phyloP scores from a whole-genome alignment of 805 yeast species.

The Yarrowia yakushimensis region DNA sequence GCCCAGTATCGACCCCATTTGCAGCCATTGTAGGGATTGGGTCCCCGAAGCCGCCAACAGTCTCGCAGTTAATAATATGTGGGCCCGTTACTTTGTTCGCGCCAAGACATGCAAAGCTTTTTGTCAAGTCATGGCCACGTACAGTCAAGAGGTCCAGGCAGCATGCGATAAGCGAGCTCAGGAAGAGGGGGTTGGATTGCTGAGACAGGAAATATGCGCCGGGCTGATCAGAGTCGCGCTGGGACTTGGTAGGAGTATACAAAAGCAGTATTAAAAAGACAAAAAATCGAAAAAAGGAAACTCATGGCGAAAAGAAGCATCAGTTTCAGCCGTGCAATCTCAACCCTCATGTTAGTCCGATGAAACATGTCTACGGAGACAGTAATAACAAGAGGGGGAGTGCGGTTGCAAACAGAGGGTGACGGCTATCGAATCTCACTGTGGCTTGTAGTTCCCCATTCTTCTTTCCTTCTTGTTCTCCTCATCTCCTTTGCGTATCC shows the following conservation, averaged over 20 bases:
- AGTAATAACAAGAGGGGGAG: too few relatives aligned
- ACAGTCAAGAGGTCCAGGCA: neutral
- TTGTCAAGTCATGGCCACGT: conserved; percentile 25
- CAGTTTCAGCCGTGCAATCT: neutral
- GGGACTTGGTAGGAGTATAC: too few relatives aligned
- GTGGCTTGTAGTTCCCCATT: neutral
- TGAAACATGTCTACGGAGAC: too few relatives aligned
- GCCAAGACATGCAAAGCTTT: conserved; percentile 2
- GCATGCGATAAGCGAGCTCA: neutral
- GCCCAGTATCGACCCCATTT: neutral
- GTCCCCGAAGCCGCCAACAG: neutral
- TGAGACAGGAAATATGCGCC: neutral
- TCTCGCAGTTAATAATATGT: neutral
- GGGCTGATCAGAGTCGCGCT: too few relatives aligned
- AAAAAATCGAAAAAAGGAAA: too few relatives aligned
- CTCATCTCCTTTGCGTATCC: neutral
- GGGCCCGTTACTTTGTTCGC: neutral
- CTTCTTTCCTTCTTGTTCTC: neutral
- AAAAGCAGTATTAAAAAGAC: too few relatives aligned
- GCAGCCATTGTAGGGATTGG: neutral
- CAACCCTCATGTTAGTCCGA: neutral
- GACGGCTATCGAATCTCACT: neutral
- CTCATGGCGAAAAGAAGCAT: neutral
- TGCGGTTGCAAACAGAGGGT: too few relatives aligned
- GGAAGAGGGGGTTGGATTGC: neutral